Percentiles rank a stretch among this genome's conserved stretches.
phyloP scores from a whole-genome alignment of 2,329 filamentous ascomycete species.

The Curvularia eragrostidis region DNA sequence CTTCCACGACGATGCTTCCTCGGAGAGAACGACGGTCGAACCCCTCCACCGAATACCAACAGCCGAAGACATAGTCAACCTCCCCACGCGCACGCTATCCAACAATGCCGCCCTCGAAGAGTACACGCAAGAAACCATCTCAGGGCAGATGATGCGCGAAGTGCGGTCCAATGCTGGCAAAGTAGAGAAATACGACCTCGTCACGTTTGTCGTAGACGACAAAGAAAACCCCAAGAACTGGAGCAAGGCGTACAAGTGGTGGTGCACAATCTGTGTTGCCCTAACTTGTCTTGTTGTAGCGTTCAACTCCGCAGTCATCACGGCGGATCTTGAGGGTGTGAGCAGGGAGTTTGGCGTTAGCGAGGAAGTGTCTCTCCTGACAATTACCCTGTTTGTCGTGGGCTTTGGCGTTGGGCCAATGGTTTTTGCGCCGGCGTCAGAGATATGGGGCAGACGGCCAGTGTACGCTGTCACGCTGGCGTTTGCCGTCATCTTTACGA shows the following conservation, averaged over 20 bases:
- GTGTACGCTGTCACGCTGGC: constrained; percentile 74
- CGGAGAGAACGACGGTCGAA: constrained; percentile 19
- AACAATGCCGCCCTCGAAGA: constrained; percentile 65
- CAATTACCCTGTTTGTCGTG: constrained; percentile 78
- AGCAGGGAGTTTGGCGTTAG: constrained; percentile 70
- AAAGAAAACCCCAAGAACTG: constrained; percentile 86
- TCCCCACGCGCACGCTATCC: constrained; percentile 71
- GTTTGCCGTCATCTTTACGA: constrained; percentile 77
- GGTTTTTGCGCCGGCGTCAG: constrained; percentile 78
- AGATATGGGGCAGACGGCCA: constrained; percentile 73
- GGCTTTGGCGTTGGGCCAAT: constrained; percentile 84
- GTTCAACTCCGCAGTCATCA: constrained; percentile 73
- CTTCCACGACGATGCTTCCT: constrained; percentile 20
- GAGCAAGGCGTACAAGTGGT: constrained; percentile 78
- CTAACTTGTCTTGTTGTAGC: constrained; percentile 56
- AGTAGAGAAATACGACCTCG: constrained; percentile 64
- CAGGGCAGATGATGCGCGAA: constrained; percentile 66
- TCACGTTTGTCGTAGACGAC: constrained; percentile 75
- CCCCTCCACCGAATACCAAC: constrained; percentile 32
- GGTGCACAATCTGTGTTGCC: constrained; percentile 82
- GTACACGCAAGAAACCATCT: constrained; percentile 67
- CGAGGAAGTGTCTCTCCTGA: constrained; percentile 74
- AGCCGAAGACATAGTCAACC: constrained; percentile 59
- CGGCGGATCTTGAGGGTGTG: constrained; percentile 73
- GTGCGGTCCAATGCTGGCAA: constrained; percentile 62